A percentile compares a stretch with the other conserved stretches of the same genome.
Evolutionary conservation across 164 flowering plant genomes (phyloP).

Genomic region (Vitis rupestris): DNA sequence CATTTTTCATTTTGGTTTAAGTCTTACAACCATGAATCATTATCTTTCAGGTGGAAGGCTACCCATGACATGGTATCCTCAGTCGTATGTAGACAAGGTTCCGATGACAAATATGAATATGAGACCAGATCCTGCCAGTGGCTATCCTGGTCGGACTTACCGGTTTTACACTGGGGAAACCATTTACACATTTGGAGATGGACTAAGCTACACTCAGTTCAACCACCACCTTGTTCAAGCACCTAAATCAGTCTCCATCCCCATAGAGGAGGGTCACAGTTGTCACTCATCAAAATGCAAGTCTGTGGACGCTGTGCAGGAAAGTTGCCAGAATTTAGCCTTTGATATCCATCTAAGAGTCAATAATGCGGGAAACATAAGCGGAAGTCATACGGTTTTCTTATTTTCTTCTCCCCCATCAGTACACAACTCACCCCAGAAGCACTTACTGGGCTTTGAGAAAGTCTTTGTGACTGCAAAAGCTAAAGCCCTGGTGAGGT

Average conservation of each 20-base stretch:
- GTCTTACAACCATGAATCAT: neutral
- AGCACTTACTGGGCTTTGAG: conserved; percentile 83
- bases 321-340: conserved; percentile 45
- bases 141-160: conserved; percentile 89
- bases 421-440: conserved; percentile 71
- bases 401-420: conserved; percentile 70
- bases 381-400: conserved; percentile 75
- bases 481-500: conserved; percentile 44
- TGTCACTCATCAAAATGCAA: conserved; percentile 62
- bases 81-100: conserved; percentile 72
- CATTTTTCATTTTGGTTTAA: neutral
- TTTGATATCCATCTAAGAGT: conserved; percentile 70
- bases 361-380: conserved; percentile 47
- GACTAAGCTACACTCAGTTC: conserved; percentile 68
- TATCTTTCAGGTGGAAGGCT: conserved; percentile 74
- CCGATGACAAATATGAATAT: conserved; percentile 97
- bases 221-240: conserved; percentile 60
- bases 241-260: conserved; percentile 55
- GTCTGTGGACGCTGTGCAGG: conserved; percentile 47
- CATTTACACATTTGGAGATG: conserved; percentile 79
- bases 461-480: conserved; percentile 51
- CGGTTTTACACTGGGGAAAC: conserved; percentile 86
- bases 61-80: conserved; percentile 99
- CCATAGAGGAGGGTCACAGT: conserved; percentile 60
- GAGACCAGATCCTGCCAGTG: conserved; percentile 78